These are phyloP conservation scores for Sporisorium graminicola DNA, from an alignment of 1,284 basidiomycete species.

Conservation along the genomic window DNA sequence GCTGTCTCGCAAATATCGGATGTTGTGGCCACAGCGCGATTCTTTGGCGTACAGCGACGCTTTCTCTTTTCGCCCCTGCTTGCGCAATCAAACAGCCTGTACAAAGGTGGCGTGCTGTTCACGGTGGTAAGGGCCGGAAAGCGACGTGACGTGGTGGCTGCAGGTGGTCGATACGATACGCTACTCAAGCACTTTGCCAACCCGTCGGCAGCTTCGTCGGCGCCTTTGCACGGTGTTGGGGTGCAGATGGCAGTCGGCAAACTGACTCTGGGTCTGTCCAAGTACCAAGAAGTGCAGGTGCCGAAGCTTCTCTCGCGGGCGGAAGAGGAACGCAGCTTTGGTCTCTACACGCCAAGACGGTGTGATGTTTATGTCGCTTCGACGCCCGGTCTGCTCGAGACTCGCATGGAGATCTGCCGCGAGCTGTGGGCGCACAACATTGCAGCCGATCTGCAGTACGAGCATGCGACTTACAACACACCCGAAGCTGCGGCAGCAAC, in stretches of 20 bases:
- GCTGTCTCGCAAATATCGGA: conserved; percentile 76
- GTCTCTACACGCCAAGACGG: conserved; percentile 85
- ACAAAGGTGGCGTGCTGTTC: conserved; percentile 81
- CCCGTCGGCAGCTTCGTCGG: conserved; percentile 63
- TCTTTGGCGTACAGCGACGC: conserved; percentile 76
- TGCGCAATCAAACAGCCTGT: conserved; percentile 76
- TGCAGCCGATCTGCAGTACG: conserved; percentile 87
- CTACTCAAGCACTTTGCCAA: conserved; percentile 77
- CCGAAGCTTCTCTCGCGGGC: conserved; percentile 76
- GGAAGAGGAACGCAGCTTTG: conserved; percentile 84
- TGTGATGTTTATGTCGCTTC: conserved; percentile 82
- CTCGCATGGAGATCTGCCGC: conserved; percentile 81
- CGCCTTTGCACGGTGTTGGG: conserved; percentile 76
- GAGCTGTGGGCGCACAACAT: conserved; percentile 85
- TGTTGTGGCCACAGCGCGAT: conserved; percentile 76
- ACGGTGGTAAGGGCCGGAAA: conserved; percentile 79
- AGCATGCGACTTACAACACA: conserved; percentile 63
- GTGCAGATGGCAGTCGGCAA: conserved; percentile 84
- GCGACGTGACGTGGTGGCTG: conserved; percentile 79
- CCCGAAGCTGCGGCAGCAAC: conserved; percentile 60
- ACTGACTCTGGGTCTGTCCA: conserved; percentile 79
- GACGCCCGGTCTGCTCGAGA: conserved; percentile 79
- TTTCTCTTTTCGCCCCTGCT: conserved; percentile 79
- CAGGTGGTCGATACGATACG: conserved; percentile 84
- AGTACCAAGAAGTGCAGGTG: conserved; percentile 76